Percentiles rank a stretch among this genome's conserved stretches.
Evolutionary conservation across 208 protist species (phyloP).

Genomic region (Leishmania tropica): DNA sequence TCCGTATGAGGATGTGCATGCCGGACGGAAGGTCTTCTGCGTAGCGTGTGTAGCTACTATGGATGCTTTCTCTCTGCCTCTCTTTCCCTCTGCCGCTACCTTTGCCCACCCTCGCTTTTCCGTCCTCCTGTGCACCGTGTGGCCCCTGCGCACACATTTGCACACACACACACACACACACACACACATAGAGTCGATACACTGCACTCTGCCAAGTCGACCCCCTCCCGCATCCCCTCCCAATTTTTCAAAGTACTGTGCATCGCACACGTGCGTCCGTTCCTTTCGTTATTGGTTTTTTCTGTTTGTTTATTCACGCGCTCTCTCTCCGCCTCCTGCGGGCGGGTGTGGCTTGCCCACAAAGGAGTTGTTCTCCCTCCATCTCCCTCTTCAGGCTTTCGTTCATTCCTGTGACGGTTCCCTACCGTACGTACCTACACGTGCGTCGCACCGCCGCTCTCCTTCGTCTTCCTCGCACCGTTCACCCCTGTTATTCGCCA

Average conservation of each 20-base stretch:
- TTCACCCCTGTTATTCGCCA: background rate
- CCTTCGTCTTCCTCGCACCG: background rate
- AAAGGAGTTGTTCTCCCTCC: background rate
- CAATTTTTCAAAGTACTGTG: no score
- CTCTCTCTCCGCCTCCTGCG: no score
- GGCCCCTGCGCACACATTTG: no score
- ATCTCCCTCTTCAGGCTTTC: background rate
- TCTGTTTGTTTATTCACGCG: no score
- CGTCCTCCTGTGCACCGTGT: background rate
- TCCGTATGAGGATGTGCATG: background rate
- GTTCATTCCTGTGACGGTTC: background rate
- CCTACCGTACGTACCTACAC: background rate
- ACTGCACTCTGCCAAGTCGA: background rate
- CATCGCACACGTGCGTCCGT: no score
- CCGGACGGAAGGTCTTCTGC: background rate
- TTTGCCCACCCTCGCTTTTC: background rate
- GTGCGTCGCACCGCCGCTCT: background rate
- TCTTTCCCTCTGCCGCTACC: background rate
- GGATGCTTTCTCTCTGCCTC: conserved; percentile 5
- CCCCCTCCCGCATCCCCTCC: no score
- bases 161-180: no score
- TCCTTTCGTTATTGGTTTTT: no score
- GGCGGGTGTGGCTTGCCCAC: no score
- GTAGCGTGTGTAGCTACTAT: background rate
- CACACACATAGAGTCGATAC: background rate